A percentile compares a stretch with the other conserved stretches of the same genome.
Evolutionary conservation across 345 rosid species (phyloP).

Genomic region (Microthlaspi erraticum): DNA sequence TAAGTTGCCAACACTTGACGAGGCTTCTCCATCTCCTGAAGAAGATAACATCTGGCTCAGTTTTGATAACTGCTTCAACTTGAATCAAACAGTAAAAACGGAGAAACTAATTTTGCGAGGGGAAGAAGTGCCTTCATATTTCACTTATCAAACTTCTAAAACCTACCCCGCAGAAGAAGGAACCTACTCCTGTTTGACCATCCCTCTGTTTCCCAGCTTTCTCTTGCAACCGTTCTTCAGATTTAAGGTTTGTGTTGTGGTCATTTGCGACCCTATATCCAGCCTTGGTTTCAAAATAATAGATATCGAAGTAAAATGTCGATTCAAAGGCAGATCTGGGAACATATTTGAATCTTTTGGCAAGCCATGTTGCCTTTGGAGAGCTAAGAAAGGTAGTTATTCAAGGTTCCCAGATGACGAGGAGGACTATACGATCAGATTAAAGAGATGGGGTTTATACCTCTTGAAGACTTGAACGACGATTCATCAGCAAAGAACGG

Average conservation of each 20-base stretch:
- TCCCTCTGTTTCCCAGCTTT: background rate
- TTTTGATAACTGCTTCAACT: background rate
- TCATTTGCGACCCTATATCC: too few relatives aligned
- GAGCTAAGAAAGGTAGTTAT: background rate
- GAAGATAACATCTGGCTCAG: background rate
- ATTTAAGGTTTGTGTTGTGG: background rate
- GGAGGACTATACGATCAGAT: background rate
- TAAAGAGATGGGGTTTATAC: background rate
- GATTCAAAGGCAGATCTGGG: background rate
- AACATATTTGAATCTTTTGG: background rate
- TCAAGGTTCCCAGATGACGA: background rate
- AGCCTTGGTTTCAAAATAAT: accelerated
- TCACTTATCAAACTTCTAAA: background rate
- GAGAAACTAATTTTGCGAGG: background rate
- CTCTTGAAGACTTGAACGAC: background rate
- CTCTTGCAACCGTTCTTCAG: background rate
- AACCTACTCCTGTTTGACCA: background rate
- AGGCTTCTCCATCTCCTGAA: background rate
- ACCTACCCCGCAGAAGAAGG: too few relatives aligned
- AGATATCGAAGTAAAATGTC: background rate
- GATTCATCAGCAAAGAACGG: background rate
- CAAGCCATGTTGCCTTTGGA: background rate
- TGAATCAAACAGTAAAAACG: background rate
- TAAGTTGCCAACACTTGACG: background rate
- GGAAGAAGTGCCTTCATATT: constrained; percentile 10